Evolutionary conservation across 2,329 filamentous ascomycete genomes (phyloP).

Genomic region (Cladosporium sp.): DNA sequence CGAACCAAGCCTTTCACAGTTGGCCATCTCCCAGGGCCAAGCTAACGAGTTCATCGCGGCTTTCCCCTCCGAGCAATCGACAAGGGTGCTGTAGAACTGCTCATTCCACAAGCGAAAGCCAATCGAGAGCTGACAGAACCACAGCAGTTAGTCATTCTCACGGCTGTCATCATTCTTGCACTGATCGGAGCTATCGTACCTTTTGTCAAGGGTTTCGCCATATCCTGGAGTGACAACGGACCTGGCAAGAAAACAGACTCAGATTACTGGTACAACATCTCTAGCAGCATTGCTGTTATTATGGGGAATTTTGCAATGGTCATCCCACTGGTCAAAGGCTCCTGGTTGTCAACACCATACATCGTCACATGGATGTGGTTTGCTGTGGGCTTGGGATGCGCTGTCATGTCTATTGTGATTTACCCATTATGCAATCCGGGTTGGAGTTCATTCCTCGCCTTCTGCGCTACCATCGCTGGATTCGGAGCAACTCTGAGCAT

Average conservation of each 20-base stretch:
- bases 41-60: too few species aligned
- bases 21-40: too few species aligned
- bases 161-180: background rate
- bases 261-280: slow-evolving; percentile 7
- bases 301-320: slow-evolving; percentile 1
- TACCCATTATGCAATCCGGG: background rate
- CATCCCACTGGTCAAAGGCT: background rate
- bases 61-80: too few species aligned
- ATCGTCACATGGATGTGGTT: background rate
- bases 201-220: background rate
- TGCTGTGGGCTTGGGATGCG: background rate
- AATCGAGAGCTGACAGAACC: too few species aligned
- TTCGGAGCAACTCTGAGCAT: slow-evolving; percentile 5
- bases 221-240: background rate
- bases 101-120: too few species aligned
- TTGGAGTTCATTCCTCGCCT: background rate
- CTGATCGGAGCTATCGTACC: background rate
- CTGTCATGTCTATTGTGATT: background rate
- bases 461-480: slow-evolving; percentile 3
- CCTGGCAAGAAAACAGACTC: background rate
- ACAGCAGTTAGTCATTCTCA: background rate
- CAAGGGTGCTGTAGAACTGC: too few species aligned
- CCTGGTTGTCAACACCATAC: background rate
- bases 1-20: too few species aligned
- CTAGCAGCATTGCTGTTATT: background rate